Evolutionary conservation across 495 filamentous ascomycete genomes (phyloP).

Genomic region (Pseudevernia furfuracea): DNA sequence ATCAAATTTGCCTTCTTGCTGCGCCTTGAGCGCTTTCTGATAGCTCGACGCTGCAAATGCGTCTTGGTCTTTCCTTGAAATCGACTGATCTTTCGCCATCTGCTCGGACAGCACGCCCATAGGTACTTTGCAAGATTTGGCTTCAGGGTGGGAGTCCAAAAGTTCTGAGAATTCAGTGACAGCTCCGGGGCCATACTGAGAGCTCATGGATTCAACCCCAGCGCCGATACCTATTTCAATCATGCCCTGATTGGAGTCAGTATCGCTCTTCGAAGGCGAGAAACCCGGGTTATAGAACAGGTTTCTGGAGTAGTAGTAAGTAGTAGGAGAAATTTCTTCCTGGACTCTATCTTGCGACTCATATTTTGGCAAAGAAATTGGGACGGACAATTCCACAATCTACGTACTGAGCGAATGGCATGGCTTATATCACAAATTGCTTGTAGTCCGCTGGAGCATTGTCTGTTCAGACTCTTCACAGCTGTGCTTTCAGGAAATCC

Average conservation of each 20-base stretch:
- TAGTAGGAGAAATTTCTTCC: neutral
- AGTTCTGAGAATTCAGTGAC: slow-evolving; percentile 93
- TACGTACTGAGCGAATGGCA: slow-evolving; percentile 56
- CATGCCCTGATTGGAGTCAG: slow-evolving; percentile 45
- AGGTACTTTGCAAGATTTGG: slow-evolving; percentile 93
- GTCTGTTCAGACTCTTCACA: slow-evolving; percentile 79
- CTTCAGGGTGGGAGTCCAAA: slow-evolving; percentile 72
- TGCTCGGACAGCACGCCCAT: slow-evolving; percentile 93
- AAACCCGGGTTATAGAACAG: neutral
- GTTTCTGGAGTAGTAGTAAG: neutral
- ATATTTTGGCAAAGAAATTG: neutral
- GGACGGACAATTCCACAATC: neutral
- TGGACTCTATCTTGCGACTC: neutral
- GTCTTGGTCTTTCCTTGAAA: slow-evolving; percentile 71
- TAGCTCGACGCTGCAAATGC: slow-evolving; percentile 83
- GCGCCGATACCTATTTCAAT: slow-evolving; percentile 93
- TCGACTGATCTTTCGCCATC: slow-evolving; percentile 79
- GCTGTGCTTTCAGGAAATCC: slow-evolving; percentile 80
- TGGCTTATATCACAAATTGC: slow-evolving; percentile 91
- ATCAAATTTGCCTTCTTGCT: slow-evolving; percentile 82
- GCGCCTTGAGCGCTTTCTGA: slow-evolving; percentile 80
- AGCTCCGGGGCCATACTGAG: slow-evolving; percentile 67
- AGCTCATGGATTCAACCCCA: slow-evolving; percentile 95
- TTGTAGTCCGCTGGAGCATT: slow-evolving; percentile 84
- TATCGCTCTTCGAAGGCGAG: neutral